These are phyloP conservation scores for Mycosarcoma mackinlayi DNA, from an alignment of 1,284 basidiomycete genomes.

Conservation along the genomic window DNA sequence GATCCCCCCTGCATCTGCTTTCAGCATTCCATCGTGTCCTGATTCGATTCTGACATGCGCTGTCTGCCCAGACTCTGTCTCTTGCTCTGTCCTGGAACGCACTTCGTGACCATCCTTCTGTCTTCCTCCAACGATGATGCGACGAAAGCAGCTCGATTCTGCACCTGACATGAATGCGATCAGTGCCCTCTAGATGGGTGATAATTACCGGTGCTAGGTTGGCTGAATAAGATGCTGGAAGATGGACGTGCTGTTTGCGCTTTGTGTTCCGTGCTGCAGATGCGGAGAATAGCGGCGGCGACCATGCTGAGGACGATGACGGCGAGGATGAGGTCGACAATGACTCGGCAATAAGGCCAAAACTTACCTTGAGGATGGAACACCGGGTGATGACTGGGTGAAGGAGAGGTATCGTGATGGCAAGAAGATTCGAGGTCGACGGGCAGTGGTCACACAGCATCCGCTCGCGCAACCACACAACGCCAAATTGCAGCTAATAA, in stretches of 20 bases:
- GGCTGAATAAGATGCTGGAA: neutral
- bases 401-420: slow-evolving; percentile 35
- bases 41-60: too few species aligned
- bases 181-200: too few species aligned
- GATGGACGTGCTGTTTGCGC: slow-evolving; percentile 2
- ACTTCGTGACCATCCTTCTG: too few species aligned
- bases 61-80: too few species aligned
- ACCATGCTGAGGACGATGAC: slow-evolving; percentile 25
- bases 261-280: neutral
- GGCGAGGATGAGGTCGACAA: slow-evolving; percentile 32
- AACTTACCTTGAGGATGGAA: slow-evolving; percentile 53
- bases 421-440: slow-evolving; percentile 24
- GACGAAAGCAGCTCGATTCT: too few species aligned
- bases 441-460: slow-evolving; percentile 11
- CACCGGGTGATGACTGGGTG: slow-evolving; percentile 46
- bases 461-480: slow-evolving; percentile 9
- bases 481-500: neutral
- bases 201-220: too few species aligned
- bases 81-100: too few species aligned
- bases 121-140: too few species aligned
- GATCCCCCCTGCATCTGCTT: too few species aligned
- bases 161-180: too few species aligned
- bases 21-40: too few species aligned
- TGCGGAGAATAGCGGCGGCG: slow-evolving; percentile 3
- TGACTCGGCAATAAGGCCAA: slow-evolving; percentile 12